Conservation (phyloP, 2,329 filamentous ascomycete species). For the Thermothelomyces thermophilus region DNA sequence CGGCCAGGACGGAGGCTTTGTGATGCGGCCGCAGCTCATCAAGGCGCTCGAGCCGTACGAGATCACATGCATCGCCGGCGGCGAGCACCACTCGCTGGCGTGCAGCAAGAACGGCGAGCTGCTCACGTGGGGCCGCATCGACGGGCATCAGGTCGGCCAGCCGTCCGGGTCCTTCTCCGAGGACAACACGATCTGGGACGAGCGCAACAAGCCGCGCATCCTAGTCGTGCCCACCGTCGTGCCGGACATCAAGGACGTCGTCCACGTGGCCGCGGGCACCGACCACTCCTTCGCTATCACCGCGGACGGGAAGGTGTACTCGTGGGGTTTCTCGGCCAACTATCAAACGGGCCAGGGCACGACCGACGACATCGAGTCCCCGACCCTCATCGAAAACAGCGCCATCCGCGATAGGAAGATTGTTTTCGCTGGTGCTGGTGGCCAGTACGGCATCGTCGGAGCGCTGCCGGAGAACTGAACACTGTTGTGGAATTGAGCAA, state of each 20-base stretch:
- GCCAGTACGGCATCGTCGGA: conserved; percentile 69
- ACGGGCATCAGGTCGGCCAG: conserved; percentile 51
- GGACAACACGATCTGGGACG: conserved; percentile 57
- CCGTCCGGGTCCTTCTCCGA: conserved; percentile 49
- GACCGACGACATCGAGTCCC: conserved; percentile 70
- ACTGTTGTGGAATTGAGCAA: too few species aligned
- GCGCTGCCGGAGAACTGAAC: conserved; percentile 30
- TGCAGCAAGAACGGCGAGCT: conserved; percentile 51
- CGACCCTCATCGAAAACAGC: conserved; percentile 77
- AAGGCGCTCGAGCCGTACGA: conserved; percentile 54
- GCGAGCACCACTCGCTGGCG: conserved; percentile 66
- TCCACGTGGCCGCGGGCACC: conserved; percentile 54
- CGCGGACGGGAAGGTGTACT: conserved; percentile 61
- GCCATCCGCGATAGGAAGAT: conserved; percentile 71
- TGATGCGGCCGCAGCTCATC: conserved; percentile 66
- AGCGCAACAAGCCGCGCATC: conserved; percentile 61
- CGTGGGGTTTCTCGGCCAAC: conserved; percentile 74
- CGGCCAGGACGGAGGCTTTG: conserved; percentile 60
- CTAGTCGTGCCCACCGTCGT: conserved; percentile 59
- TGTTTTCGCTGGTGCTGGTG: conserved; percentile 75
- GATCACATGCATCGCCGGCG: conserved; percentile 62
- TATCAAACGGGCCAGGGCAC: conserved; percentile 75
- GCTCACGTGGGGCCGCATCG: conserved; percentile 54
- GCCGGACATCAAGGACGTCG: conserved; percentile 49
- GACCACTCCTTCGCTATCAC: conserved; percentile 71